Evolutionary conservation across 2,329 filamentous ascomycete species (phyloP).

Genomic region (Diaporthe vaccinii): DNA sequence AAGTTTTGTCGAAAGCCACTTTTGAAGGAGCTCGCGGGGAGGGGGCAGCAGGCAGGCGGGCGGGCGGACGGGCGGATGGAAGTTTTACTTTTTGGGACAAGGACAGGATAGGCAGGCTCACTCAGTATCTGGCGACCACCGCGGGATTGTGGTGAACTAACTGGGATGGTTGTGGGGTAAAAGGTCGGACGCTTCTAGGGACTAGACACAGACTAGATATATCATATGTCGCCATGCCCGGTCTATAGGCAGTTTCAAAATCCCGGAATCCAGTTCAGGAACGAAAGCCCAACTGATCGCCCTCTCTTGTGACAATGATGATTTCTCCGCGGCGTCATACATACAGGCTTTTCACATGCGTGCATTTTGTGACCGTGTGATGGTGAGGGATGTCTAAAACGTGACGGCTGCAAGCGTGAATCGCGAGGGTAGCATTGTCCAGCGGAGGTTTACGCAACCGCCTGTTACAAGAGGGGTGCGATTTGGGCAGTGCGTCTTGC

Average conservation of each 20-base stretch:
- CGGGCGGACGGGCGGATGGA: background rate
- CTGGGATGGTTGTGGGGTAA: constrained; percentile 11
- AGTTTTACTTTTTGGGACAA: background rate
- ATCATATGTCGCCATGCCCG: constrained; percentile 22
- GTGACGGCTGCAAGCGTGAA: constrained; percentile 5
- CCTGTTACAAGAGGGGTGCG: background rate
- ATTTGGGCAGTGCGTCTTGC: background rate
- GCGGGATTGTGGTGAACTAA: background rate
- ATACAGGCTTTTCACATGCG: background rate
- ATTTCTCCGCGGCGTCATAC: background rate
- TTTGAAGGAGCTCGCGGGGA: too few relatives aligned
- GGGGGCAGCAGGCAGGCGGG: background rate
- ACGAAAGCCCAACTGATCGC: background rate
- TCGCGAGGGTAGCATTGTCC: background rate
- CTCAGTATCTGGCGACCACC: background rate
- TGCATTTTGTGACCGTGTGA: background rate
- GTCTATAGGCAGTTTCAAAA: constrained; percentile 24
- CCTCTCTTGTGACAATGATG: background rate
- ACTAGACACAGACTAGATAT: background rate
- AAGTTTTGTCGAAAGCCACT: constrained; percentile 16
- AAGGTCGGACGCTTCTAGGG: background rate
- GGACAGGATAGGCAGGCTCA: background rate
- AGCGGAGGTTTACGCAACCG: background rate
- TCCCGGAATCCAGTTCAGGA: constrained; percentile 7
- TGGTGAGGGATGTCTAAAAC: background rate